Base-by-base conservation (phyloP, 257 asterid species). In the Coffea eugenioides region DNA sequence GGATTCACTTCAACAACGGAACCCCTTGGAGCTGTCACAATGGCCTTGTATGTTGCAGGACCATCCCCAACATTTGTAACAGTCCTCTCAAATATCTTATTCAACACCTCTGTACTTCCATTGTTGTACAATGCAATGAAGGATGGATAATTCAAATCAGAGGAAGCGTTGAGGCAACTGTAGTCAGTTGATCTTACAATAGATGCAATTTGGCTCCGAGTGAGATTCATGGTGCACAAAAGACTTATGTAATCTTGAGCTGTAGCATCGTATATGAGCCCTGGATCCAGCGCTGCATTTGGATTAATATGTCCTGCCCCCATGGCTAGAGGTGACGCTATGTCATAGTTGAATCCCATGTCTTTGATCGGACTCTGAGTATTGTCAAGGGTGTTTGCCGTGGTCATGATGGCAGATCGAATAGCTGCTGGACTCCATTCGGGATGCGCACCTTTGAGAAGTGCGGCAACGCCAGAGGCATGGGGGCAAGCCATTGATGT, bases 401-500 rank as follows among this genome's bases (percentile, higher is more conserved):
- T 82, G 36, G 80, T 82, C 82, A 73, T 78, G 72, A 82, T 82
- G 49, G 80, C 85, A 14, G 82, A 82, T 4, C 85, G 85, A 21
- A 82, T 78, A 25, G 82, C 85, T 0, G 82, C 75, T 0, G 82
- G 85, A 36, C 82, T 82, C 85, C 85, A 78, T 18, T 82, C 80
- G 0, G 85, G 85, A 15, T 82, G 82, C 10, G 74, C 85, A 14
- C 67, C 71, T 52, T 82, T 82, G 1, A 78, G 59, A 10, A 82
- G 82, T 15, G 82, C 82, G 14, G 85, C 85, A 3, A 82, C 10
- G 27, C 85, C 85, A 0, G 85, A 31, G 2, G 82, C 82, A 56
- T 78, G 85, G 2, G 82, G 85, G 14, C 85, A 82, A 25, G 82
- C 75, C 85, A 73, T 78, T 23, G 82, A 82, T 41, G 85, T 73